A percentile compares a stretch with the other conserved stretches of the same genome.
Conservation (phyloP, 2,329 filamentous ascomycete species). For the Clonostachys byssicola region DNA sequence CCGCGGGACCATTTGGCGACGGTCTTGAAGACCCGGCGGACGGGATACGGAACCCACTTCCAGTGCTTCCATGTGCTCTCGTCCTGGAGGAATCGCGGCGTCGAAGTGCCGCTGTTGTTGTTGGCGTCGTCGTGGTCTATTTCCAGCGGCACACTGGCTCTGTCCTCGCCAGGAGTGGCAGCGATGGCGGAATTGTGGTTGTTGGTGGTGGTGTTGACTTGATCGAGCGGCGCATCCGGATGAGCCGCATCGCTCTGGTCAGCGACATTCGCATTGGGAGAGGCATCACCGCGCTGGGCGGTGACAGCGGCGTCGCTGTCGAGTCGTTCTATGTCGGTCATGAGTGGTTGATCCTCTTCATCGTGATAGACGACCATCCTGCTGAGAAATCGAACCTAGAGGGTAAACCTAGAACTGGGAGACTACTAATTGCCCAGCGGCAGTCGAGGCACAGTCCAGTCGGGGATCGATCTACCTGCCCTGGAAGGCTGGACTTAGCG, state of each 20-base stretch:
- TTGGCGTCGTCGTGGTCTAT: constrained; percentile 25
- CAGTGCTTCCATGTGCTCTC: constrained; percentile 39
- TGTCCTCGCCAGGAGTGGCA: constrained; percentile 9
- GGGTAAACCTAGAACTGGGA: not conserved
- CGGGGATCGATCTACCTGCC: too few species aligned
- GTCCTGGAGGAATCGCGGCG: constrained; percentile 59
- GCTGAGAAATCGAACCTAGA: not conserved
- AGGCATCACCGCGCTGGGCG: not conserved
- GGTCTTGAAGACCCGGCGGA: constrained; percentile 38
- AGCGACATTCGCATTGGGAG: constrained; percentile 2
- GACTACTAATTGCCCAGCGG: not conserved
- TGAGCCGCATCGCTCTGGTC: constrained; percentile 18
- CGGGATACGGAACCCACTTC: constrained; percentile 55
- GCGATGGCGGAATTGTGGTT: constrained; percentile 10
- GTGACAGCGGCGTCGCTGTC: constrained; percentile 9
- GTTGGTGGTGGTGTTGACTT: not conserved
- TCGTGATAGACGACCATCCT: constrained; percentile 22
- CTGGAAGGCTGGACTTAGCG: too few species aligned
- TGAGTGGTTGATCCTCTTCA: constrained; percentile 31
- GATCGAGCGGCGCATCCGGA: constrained; percentile 35
- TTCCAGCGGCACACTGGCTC: constrained; percentile 23
- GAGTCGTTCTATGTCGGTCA: constrained; percentile 25
- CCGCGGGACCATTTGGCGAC: constrained; percentile 48
- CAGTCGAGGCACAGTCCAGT: too few species aligned
- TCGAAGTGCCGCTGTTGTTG: constrained; percentile 32